Percentiles rank a stretch among this genome's conserved stretches.
Conservation (phyloP, 345 rosid genomes). For the Erodium maritimum region DNA sequence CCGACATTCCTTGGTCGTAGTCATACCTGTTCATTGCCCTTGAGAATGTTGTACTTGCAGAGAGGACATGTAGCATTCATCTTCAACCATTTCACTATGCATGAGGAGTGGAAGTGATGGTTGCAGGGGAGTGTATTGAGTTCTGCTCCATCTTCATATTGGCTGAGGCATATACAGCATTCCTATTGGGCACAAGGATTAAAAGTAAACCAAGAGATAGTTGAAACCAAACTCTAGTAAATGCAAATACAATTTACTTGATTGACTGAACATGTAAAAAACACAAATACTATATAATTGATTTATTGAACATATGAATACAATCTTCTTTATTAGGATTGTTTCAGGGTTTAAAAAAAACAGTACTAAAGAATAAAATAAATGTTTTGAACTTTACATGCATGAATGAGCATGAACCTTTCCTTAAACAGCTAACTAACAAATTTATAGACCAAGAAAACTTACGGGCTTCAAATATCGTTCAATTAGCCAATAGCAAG, state of each 20-base stretch:
- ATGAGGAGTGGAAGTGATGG: slow-evolving; percentile 82
- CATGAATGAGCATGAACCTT: no score
- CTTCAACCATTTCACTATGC: slow-evolving; percentile 94
- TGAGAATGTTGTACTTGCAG: slow-evolving; percentile 89
- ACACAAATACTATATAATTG: no score
- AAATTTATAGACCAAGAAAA: no score
- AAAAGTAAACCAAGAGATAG: not conserved
- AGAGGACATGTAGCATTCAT: slow-evolving; percentile 99
- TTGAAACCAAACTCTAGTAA: not conserved
- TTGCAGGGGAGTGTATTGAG: slow-evolving; percentile 85
- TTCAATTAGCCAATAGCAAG: no score
- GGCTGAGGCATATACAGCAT: slow-evolving; percentile 79
- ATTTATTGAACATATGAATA: no score
- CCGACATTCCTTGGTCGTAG: slow-evolving; percentile 15
- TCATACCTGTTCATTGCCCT: slow-evolving; percentile 66
- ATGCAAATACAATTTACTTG: not conserved
- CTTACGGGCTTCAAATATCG: no score
- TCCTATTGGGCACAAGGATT: slow-evolving; percentile 29
- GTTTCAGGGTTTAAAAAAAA: no score
- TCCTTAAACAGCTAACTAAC: no score
- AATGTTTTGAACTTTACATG: no score
- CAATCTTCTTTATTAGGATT: no score
- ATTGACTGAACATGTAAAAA: no score
- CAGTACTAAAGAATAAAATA: no score
- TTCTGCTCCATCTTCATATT: slow-evolving; percentile 80